Evolutionary conservation across 2,329 filamentous ascomycete genomes (phyloP), one percentile per base, ranked within the genome.

Genomic region (Dactylellina drechsleri): DNA sequence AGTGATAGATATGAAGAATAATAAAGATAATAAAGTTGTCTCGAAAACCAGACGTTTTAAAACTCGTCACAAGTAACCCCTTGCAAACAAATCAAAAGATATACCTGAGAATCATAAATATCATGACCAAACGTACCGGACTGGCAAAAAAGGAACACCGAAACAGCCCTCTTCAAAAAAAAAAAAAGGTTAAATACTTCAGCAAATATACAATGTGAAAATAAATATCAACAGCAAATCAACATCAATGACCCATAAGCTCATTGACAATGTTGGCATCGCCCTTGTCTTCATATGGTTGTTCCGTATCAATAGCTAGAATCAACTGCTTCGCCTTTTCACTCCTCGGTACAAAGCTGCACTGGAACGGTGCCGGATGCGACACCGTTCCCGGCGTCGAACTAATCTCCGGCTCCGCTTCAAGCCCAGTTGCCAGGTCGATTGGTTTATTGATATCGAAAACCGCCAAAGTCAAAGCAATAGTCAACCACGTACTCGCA

Each of bases 401-500:
- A 10, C 68, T 61, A 16, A 73, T 61, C 2, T 16, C 49, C 5
- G 68, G 68, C 28, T 73, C 68, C n/a, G 66, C 50, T 16, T 60
- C 54, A 28, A 50, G 31, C 28, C 68, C 68, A 43, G 68, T 56
- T 1, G 6, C 49, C 5, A 53, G 67, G 31, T 73, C 68, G 18
- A 66, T 45, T 7, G 68, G 61, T 18, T 77, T 68, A 28, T 45
- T 56, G 68, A 88, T 85, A 64, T 83, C 82, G 77, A 88, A 89
- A 0, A 83, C 87, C 86, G 87, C 89, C 5, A 89, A 81, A 40
- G 88, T 78, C 13, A 87, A 81, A 8, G 86, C 85, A 54, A 89
- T 83, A 0, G 85, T 87, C 77, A 89, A 84, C 83, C 86, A 88
- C 0, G 86, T 86, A 3, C 87, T 86, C 78, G 88, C 86, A 80